These are phyloP conservation scores for Lepiota brunneoincarnata DNA, from an alignment of 768 basidiomycete species.

Conservation along the genomic window DNA sequence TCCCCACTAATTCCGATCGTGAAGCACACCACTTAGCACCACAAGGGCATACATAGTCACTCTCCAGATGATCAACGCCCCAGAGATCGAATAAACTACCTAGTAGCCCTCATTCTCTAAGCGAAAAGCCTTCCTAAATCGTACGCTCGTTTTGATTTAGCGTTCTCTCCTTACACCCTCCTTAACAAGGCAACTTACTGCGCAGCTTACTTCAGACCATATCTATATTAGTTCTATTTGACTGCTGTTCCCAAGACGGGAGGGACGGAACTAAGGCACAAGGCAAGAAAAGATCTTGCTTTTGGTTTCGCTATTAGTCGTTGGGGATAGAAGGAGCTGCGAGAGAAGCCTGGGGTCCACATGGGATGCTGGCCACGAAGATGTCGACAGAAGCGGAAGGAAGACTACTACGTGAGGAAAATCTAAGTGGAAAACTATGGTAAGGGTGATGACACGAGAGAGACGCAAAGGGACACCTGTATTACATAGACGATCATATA, in stretches of 20 bases:
- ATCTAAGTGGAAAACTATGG: not conserved
- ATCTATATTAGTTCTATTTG: not conserved
- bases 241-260: not conserved
- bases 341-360: conserved; percentile 1
- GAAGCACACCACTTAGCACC: too few species aligned
- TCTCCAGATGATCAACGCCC: too few species aligned
- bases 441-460: too few species aligned
- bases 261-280: not conserved
- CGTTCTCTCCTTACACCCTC: too few species aligned
- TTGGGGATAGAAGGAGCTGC: not conserved
- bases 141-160: too few species aligned
- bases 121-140: too few species aligned
- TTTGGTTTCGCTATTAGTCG: not conserved
- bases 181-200: not conserved
- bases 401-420: not conserved
- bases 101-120: too few species aligned
- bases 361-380: conserved; percentile 1
- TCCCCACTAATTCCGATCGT: too few species aligned
- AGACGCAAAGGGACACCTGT: too few species aligned
- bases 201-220: not conserved
- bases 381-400: not conserved
- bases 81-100: too few species aligned
- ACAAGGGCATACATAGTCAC: too few species aligned
- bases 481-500: too few species aligned
- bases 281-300: not conserved